A percentile compares a stretch with the other conserved stretches of the same genome.
These are phyloP conservation scores for Candida gigantensis DNA, from an alignment of 1,139 yeast species.

Conservation along the genomic window DNA sequence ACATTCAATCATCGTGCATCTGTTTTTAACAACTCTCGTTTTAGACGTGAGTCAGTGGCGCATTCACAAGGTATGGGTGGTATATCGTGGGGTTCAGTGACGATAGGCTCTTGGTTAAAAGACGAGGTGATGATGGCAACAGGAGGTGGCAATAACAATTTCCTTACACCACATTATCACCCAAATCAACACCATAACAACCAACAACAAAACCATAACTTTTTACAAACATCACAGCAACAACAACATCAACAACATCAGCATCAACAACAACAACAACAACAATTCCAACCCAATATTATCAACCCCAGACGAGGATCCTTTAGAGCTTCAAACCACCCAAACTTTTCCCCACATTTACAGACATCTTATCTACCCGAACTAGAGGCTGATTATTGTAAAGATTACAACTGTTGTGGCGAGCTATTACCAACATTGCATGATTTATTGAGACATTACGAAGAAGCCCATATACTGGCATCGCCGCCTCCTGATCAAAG, in stretches of 20 bases:
- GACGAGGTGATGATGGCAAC: conserved; percentile 77
- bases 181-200: conserved; percentile 20
- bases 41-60: conserved; percentile 86
- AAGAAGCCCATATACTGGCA: conserved; percentile 90
- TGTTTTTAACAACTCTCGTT: conserved; percentile 37
- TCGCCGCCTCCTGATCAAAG: conserved; percentile 56
- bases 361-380: conserved; percentile 84
- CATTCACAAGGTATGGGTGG: conserved; percentile 99
- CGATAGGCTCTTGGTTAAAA: conserved; percentile 93
- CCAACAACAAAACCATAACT: conserved; percentile 16
- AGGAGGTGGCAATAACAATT: conserved; percentile 11
- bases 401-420: conserved; percentile 96
- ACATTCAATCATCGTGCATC: conserved; percentile 47
- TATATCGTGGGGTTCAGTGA: conserved; percentile 95
- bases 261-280: too few species aligned
- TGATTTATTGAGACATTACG: conserved; percentile 90
- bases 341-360: conserved; percentile 58
- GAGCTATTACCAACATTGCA: conserved; percentile 88
- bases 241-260: too few species aligned
- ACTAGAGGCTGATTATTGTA: conserved; percentile 92
- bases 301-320: conserved; percentile 49
- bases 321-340: conserved; percentile 24
- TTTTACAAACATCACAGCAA: conserved; percentile 9
- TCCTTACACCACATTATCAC: conserved; percentile 11
- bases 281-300: conserved; percentile 25